Base-by-base conservation (phyloP, 2,329 filamentous ascomycete genomes). In the Neofusicoccum cordaticola region DNA sequence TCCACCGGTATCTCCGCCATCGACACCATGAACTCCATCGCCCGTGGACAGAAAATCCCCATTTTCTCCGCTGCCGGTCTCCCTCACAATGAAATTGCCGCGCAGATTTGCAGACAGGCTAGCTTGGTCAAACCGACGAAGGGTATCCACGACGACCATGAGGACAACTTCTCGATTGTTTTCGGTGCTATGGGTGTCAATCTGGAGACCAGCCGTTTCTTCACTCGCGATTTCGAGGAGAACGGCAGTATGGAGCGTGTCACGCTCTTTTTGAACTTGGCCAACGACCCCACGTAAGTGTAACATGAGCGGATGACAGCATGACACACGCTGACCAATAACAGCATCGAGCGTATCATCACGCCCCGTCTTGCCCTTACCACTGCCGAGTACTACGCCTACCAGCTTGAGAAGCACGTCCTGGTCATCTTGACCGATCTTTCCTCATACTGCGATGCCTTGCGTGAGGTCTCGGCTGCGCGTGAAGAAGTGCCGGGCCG, bases 171-270 rank as follows among this genome's bases (percentile, higher is more conserved):
- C 86, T 97, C 93, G 67, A 99, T 99, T 74, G 95, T 99, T 65
- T 99, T 99, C 77, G 96, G 92, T 76, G 95, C 95, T 75, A 99
- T 99, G 95, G 95, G 95, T 93, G 95, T 99, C 72, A 99, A 99
- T 84, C 88, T 99, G 89, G 95, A 99, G 79, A 99, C 95, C 37
- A 92, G 91, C 73, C 91, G 95, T 73, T 99, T 99, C 87, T 99
- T 99, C 84, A 98, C 94, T 42, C 88, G 92, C 70, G 95, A 99
- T 75, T 99, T 99, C 75, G 95, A 99, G 80, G 93, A 99, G 86
- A 99, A 99, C 80, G 96, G 96, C 72, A 96, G 92, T 82, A 88
- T 99, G 89, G 95, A 97, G 83, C 92, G 95, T 81, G 90, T 92
- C 72, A 98, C 96, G 7, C 85, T 99, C 67, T 99, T 99, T 90